Evolutionary conservation across 352 stramenopile species (phyloP), one percentile per base, ranked within the genome.

Genomic region (Globisporangium viniferum): DNA sequence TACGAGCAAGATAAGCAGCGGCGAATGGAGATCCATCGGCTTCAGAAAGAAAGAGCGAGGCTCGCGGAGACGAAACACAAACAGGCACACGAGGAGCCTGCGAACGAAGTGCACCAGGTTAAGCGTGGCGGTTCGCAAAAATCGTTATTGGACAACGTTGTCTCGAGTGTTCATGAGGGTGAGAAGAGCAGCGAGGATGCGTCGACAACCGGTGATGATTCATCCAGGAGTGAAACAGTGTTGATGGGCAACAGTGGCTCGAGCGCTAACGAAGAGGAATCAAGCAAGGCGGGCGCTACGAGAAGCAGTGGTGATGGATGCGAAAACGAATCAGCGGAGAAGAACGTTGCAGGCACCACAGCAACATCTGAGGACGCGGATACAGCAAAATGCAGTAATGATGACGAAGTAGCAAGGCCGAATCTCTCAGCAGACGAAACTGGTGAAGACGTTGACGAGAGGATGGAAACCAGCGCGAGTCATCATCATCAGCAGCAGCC

Each of bases 1-100:
- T 90, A 91, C 59, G 80, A 90, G 20, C 72, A 86, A 41, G 84
- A 92, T 64, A 86, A 86, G 22, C 72, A 77, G 31, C 81, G 81
- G 2, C 74, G 83, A 12, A 81, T 91, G 67, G 78, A 92, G 67
- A 86, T 92, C 53, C 84, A 91, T 62, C 75, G 76, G 3, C 58
- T 92, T 14, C 82, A 90, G 48, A 83, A 84, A 54, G 75, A 92
- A 35, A 75, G 81, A 0, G 79, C 73, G 35, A 70, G 63, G 12
- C 53, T 69, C 6, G 70, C 58, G 2, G 77, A 82, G 49, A 71
- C 59, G 36, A 65, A 79, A 27, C 56, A 46, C 27, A 61, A 69
- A 5, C 67, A 78, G 48, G 1, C 4, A 0, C 54, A 27, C 36
- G 59, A 36, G 22, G 60, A 64, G 2, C 35, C 31, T 33, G 14